Evolutionary conservation across 2,329 filamentous ascomycete genomes (phyloP), one percentile per base, ranked within the genome.

Genomic region (Mycocentrospora acerina): DNA sequence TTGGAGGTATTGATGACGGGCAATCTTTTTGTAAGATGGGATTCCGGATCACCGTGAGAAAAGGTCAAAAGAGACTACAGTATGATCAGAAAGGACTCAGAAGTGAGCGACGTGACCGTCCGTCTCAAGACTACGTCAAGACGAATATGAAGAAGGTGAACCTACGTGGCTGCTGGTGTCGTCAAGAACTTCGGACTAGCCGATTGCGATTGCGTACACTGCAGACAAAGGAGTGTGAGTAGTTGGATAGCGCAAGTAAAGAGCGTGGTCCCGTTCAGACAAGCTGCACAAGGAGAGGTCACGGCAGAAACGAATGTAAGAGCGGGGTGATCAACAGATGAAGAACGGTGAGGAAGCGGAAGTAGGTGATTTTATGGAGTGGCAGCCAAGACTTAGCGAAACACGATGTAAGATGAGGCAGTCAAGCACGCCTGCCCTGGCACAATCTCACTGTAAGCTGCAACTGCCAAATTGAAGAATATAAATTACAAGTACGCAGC

Each of bases 181-280:
- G 35, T 22, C 5, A 22, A 22, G 40, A 35, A 31, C 35, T 32
- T 30, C 14, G 26, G 32, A 26, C 24, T 22, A 33, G 31, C 28
- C 22, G 37, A 40, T 35, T 48, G 48, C 51, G 45, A 51, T 48
- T 40, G 32, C 44, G 46, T 45, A 44, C 44, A 43, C 39, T 27
- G 36, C 31, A 35, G 31, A 55, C 45, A 48, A 56, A 53, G 37
- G 51, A 55, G 46, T 29, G 48, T 48, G 40, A 30, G 39, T 35
- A 32, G 28, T 47, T 43, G 44, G 33, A 46, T 40, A 47, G 52
- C 40, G 34, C 41, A 38, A 27, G 50, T 42, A 60, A 58, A 40
- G 57, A 59, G 42, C 19, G 54, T 62, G 49, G 48, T 45, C 38
- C 42, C 38, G 48, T 44, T 49, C 35, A 54, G 46, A 40, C 47